Base-by-base conservation (phyloP, 805 yeast species). In the Yarrowia sp. region DNA sequence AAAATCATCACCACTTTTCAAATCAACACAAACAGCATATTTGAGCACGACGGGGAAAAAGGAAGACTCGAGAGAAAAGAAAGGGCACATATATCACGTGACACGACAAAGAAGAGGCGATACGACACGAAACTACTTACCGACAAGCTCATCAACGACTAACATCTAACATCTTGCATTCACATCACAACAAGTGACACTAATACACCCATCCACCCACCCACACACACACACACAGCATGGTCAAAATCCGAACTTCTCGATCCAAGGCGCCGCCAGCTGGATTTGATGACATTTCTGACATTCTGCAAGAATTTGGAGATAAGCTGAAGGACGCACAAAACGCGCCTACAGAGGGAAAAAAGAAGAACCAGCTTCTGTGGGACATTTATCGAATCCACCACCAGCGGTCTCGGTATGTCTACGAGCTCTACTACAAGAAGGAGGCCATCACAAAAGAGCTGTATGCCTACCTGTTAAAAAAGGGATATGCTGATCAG, bases 361-460 rank as follows among this genome's bases (percentile, higher is more conserved):
- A 80, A 83, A 1, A 79, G 81, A 85, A 86, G 68, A 81, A 83
- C 67, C 87, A 86, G 70, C 79, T 86, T 2, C 75, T 87, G 9
- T 90, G 95, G 92, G 88, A 88, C 66, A 86, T 92, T 19, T 81
- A 84, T 71, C 85, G 84, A 72, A 76, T 91, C n/a, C 83, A 87
- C 69, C 94, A 91, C 74, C 92, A 90, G 73, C 82, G 88, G 60
- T 86, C 94, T 0, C 77, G 93, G 66, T 92, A 92, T 73, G 80
- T 92, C 1, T 92, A 87, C 75, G 89, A 87, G 19, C 75, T 92
- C 73, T 87, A 86, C 74, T 91, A 90, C 78, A 86, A 86, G 70
- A 83, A 90, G 70, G 86, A 89, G 70, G 82, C 87, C 19, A 90
- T 92, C 19, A 83, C 89, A 1, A 79, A 81, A 60, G 88, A 87